phyloP scores from a whole-genome alignment of 2,329 filamentous ascomycete genomes.

The Fusarium fujikuroi region DNA sequence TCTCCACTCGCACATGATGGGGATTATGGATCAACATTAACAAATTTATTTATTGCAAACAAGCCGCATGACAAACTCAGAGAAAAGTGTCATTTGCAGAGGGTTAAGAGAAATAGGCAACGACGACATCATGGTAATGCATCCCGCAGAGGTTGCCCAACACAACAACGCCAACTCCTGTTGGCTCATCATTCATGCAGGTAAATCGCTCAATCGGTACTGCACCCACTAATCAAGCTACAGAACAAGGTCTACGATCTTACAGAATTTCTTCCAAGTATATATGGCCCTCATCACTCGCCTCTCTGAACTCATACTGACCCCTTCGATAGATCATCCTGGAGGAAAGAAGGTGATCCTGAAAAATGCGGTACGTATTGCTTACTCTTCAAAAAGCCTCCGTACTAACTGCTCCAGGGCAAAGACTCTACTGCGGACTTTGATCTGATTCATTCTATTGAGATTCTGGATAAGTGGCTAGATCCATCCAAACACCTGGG shows the following conservation, averaged over 20 bases:
- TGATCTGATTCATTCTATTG: slow-evolving; percentile 20
- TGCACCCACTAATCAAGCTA: background rate
- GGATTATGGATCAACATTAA: background rate
- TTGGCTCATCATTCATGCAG: slow-evolving; percentile 27
- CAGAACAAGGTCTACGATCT: slow-evolving; percentile 28
- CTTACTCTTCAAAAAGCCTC: rapidly evolving
- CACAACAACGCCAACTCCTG: slow-evolving; percentile 21
- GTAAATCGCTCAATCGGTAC: background rate
- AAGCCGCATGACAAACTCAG: background rate
- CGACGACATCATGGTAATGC: background rate
- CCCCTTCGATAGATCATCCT: background rate
- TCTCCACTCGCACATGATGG: slow-evolving; percentile 8
- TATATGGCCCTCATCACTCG: rapidly evolving
- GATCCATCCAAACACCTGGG: slow-evolving; percentile 11
- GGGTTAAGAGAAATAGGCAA: background rate
- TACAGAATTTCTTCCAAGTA: slow-evolving; percentile 24
- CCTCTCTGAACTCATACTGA: background rate
- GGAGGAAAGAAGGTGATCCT: slow-evolving; percentile 27
- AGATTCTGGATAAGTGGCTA: slow-evolving; percentile 24
- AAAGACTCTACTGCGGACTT: slow-evolving; percentile 22
- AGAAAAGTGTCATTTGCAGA: background rate
- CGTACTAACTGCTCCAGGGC: background rate
- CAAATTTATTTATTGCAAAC: background rate
- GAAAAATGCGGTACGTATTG: slow-evolving; percentile 6
- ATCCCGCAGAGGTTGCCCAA: slow-evolving; percentile 11